Conservation (phyloP, 371 early-diverging fungal genomes). For the Mucor racemosus region DNA sequence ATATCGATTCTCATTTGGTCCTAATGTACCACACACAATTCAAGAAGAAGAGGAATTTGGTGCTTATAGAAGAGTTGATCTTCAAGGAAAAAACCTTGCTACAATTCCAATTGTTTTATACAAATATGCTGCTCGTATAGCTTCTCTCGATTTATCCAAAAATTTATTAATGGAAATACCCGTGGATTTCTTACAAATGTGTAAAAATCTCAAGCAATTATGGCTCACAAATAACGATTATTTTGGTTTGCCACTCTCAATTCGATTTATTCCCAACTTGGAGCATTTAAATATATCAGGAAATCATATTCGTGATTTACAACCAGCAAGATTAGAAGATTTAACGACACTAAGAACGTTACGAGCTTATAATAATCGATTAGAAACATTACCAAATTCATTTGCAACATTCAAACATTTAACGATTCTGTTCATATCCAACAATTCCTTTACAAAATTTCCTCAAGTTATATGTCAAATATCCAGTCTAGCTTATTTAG, state of each 20-base stretch:
- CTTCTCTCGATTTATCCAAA: constrained; percentile 74
- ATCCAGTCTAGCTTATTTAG: constrained; percentile 66
- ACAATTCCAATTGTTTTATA: constrained; percentile 79
- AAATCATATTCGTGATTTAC: constrained; percentile 72
- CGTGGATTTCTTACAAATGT: constrained; percentile 76
- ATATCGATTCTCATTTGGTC: constrained; percentile 76
- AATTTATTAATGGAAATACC: constrained; percentile 74
- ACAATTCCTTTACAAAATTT: constrained; percentile 77
- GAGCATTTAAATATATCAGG: constrained; percentile 76
- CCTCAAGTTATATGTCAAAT: constrained; percentile 54
- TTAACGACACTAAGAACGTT: constrained; percentile 63
- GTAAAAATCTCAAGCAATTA: constrained; percentile 66
- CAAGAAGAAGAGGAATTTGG: constrained; percentile 43
- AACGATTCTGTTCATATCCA: constrained; percentile 72
- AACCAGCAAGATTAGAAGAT: constrained; percentile 60
- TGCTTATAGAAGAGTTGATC: constrained; percentile 57
- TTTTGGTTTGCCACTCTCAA: constrained; percentile 61
- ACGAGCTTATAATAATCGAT: constrained; percentile 73
- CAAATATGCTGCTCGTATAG: constrained; percentile 64
- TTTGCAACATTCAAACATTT: constrained; percentile 63
- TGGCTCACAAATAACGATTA: constrained; percentile 74
- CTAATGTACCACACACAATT: constrained; percentile 57
- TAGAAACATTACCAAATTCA: constrained; percentile 65
- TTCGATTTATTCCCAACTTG: constrained; percentile 61
- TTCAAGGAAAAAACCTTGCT: constrained; percentile 63